Base-by-base conservation (phyloP, 495 filamentous ascomycete species). In the Penicillium coffeae region DNA sequence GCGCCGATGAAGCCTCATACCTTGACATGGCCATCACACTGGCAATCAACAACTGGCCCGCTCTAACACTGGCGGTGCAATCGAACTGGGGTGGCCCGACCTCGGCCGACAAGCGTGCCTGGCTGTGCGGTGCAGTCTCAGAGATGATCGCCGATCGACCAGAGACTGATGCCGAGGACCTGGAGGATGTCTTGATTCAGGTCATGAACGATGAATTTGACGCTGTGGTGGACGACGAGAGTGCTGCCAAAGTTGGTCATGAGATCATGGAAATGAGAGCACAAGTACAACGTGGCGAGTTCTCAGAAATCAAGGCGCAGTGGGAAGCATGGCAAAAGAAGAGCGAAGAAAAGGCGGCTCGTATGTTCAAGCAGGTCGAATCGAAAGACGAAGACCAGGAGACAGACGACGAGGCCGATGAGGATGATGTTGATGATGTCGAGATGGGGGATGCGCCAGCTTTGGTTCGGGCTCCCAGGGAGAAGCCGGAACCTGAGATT, bases 191-290 rank as follows among this genome's bases (percentile, higher is more conserved):
- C 10, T 71, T 97, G 43, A 69, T 94, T 21, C 87, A 96, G 55
- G 86, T 91, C 16, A 91, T 98, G 86, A 80, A 85, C 51, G 94
- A 96, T 68, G 92, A 98, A 68, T 98, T 96, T 62, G 89, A 93
- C 41, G 85, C 91, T 30, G 83, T 84, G 45, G 78, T 97, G 13
- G 93, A 97, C 58, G 91, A 96, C 68, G 91, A 88, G 53, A 89
- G 82, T 45, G 89, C 84, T 25, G 84, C 75, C 33, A 78, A 82
- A 30, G 79, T 95, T 14, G 89, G 89, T 14, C 75, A 76, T 48
- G 66, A 79, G 68, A 86, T 97, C 36, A 71, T 92, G 69, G 73
- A 76, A 30, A 62, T 90, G 48, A 76, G 82, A 58, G 73, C 68
- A 46, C 71, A 86, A 67, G 82, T 79, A 45, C 59, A 61, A 30